Conservation (phyloP, 2,329 filamentous ascomycete species). For the Monosporascus sp. region DNA sequence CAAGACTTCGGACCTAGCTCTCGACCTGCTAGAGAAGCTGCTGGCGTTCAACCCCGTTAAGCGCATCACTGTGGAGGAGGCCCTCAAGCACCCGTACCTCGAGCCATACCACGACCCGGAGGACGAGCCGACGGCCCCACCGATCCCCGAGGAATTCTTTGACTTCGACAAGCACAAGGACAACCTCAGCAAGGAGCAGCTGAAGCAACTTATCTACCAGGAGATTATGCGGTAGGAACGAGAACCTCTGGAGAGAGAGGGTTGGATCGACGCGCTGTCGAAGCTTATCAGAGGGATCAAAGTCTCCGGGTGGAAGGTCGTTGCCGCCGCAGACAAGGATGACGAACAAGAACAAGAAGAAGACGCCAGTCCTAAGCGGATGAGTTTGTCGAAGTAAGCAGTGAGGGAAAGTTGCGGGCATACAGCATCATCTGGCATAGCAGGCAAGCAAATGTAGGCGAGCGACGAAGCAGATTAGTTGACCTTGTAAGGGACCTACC, state of each 20-base stretch:
- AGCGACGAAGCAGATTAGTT: neutral
- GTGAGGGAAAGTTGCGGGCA: neutral
- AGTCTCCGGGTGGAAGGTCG: no score
- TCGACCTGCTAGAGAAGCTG: conserved; percentile 91
- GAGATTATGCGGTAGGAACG: conserved; percentile 70
- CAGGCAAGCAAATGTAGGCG: neutral
- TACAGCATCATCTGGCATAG: neutral
- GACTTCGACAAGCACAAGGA: conserved; percentile 99
- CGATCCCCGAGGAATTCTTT: conserved; percentile 98
- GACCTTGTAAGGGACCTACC: neutral
- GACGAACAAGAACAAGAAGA: neutral
- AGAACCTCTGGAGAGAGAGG: neutral
- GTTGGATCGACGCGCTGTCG: neutral
- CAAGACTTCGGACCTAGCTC: conserved; percentile 94
- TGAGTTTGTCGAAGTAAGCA: neutral
- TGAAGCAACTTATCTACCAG: conserved; percentile 96
- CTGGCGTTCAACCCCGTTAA: conserved; percentile 98
- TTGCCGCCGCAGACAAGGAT: neutral
- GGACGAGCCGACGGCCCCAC: conserved; percentile 92
- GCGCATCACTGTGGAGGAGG: conserved; percentile 96
- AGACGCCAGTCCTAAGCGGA: neutral
- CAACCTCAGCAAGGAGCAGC: conserved; percentile 92
- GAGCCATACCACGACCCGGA: conserved; percentile 99
- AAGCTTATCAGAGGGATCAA: neutral
- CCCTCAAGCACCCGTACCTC: conserved; percentile 93